Conservation (phyloP, 106 monocot genomes). For the Alisma plantagoaquatica region DNA sequence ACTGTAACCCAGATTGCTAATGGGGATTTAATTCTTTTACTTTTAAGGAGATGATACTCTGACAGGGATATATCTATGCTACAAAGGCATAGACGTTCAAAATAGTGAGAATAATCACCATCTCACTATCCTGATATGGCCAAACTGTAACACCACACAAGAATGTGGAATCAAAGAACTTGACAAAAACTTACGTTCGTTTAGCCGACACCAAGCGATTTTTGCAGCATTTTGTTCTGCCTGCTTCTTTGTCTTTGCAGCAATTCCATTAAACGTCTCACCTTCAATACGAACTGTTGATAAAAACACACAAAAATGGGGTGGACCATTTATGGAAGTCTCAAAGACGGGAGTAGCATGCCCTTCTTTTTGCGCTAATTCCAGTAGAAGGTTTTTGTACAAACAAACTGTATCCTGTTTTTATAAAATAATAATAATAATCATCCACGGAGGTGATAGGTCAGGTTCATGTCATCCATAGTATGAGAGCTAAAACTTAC, state of each 20-base stretch:
- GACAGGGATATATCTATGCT: too few relatives aligned
- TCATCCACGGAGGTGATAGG: too few relatives aligned
- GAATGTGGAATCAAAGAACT: too few relatives aligned
- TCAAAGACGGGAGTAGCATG: conserved; percentile 35
- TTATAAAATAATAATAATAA: too few relatives aligned
- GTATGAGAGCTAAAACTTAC: too few relatives aligned
- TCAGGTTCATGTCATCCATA: not conserved
- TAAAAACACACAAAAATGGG: conserved; percentile 31
- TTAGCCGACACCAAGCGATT: conserved; percentile 44
- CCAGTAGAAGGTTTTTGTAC: conserved; percentile 60
- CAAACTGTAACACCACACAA: too few relatives aligned
- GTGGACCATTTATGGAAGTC: conserved; percentile 26
- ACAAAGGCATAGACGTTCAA: too few relatives aligned
- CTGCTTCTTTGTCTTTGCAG: conserved; percentile 59
- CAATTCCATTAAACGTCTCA: conserved; percentile 41
- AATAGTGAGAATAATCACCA: too few relatives aligned
- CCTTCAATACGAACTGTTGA: conserved; percentile 57
- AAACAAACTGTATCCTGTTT: conserved; percentile 28
- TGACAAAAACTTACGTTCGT: conserved; percentile 71
- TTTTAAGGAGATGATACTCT: too few relatives aligned
- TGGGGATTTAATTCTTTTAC: too few relatives aligned
- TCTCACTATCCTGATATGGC: too few relatives aligned
- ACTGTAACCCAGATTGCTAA: too few relatives aligned
- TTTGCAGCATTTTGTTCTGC: conserved; percentile 91
- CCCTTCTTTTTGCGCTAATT: conserved; percentile 48